A percentile compares a stretch with the other conserved stretches of the same genome.
Evolutionary conservation across 176 grass and related monocot genomes (phyloP).

Genomic region (Oryza rufipogon): DNA sequence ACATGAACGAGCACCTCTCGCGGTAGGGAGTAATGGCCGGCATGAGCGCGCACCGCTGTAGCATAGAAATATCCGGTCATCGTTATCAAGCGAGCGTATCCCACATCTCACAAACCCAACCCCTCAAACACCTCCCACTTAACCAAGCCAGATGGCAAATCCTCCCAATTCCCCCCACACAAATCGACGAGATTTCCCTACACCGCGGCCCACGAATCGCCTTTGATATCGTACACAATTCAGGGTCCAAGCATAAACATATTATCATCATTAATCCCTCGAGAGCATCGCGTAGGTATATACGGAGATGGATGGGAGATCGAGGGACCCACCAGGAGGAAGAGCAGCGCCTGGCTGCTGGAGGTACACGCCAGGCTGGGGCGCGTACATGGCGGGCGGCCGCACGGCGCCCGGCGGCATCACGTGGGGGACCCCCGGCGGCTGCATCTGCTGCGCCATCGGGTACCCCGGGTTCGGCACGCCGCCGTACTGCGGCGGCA

Average conservation of each 20-base stretch:
- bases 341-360: constrained; percentile 41
- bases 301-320: constrained; percentile 28
- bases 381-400: constrained; percentile 49
- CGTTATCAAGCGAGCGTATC: constrained; percentile 61
- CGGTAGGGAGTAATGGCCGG: constrained; percentile 45
- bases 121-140: constrained; percentile 12
- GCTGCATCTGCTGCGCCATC: constrained; percentile 57
- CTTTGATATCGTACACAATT: constrained; percentile 15
- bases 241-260: background rate
- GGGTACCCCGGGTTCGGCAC: constrained; percentile 49
- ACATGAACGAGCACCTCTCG: constrained; percentile 56
- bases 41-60: constrained; percentile 61
- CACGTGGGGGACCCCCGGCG: constrained; percentile 41
- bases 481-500: constrained; percentile 44
- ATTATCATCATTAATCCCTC: constrained; percentile 5
- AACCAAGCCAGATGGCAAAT: constrained; percentile 18
- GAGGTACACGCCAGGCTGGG: constrained; percentile 45
- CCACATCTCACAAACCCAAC: constrained; percentile 39
- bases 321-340: constrained; percentile 54
- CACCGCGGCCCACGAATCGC: constrained; percentile 14
- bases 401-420: constrained; percentile 45
- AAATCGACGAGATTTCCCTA: constrained; percentile 33
- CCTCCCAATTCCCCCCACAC: background rate
- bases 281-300: background rate
- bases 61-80: constrained; percentile 72